These are phyloP conservation scores for Starmerella riodocensis DNA, from an alignment of 805 yeast species.

Conservation along the genomic window DNA sequence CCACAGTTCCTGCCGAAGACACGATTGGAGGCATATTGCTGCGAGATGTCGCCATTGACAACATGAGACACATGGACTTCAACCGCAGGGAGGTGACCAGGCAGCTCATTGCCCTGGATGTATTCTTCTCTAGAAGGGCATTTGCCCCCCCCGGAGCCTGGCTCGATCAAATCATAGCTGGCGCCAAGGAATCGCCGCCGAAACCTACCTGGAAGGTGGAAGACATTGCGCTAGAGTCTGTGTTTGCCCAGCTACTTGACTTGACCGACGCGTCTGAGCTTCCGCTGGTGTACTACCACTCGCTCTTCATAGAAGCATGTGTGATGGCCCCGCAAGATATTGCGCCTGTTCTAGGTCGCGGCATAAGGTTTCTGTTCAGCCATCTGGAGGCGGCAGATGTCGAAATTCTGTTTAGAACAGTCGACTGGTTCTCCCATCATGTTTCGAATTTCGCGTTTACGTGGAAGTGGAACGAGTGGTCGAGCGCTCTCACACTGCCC, in stretches of 20 bases:
- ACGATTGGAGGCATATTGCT: constrained; percentile 48
- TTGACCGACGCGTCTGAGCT: constrained; percentile 41
- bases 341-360: constrained; percentile 91
- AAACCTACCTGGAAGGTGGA: constrained; percentile 78
- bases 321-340: constrained; percentile 65
- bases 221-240: constrained; percentile 73
- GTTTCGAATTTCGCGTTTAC: constrained; percentile 86
- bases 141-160: constrained; percentile 67
- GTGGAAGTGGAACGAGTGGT: constrained; percentile 99
- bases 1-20: constrained; percentile 48
- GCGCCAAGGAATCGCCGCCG: constrained; percentile 30
- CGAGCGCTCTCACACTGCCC: constrained; percentile 32
- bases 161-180: constrained; percentile 35
- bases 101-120: constrained; percentile 61
- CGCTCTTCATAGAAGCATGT: constrained; percentile 78
- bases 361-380: constrained; percentile 67
- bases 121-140: constrained; percentile 51
- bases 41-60: constrained; percentile 62
- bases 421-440: constrained; percentile 89
- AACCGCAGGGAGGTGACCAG: constrained; percentile 78
- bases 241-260: constrained; percentile 62
- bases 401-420: constrained; percentile 56
- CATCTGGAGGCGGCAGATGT: constrained; percentile 56
- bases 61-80: constrained; percentile 69
- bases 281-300: constrained; percentile 65